Base-by-base conservation (phyloP, 2,329 filamentous ascomycete species). In the Diaporthe aspalathi region DNA sequence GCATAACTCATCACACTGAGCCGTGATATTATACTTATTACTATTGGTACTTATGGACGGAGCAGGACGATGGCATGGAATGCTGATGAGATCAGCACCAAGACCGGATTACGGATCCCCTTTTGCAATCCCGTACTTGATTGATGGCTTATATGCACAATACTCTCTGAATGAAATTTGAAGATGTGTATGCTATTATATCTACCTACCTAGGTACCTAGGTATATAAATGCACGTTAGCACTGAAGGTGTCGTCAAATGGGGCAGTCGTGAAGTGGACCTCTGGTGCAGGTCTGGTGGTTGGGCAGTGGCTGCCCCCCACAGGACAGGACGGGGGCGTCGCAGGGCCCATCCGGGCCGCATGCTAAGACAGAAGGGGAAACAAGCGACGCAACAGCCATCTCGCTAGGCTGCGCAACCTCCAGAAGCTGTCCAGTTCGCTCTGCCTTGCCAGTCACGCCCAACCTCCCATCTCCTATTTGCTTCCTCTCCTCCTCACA, bases 401-500 rank as follows among this genome's bases (percentile, higher is more conserved):
- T 68, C 32, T 68, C 66, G 66, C 66, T 68, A 68, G 38, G 38
- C 29, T 49, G 43, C 53, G 43, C 29, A 49, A 68, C 66, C 66
- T 52, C 63, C 63, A 67, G 60, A 65, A 65, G 60, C 60, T 65
- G 60, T 50, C 71, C 60, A 53, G 29, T 71, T 49, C 29, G 45
- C 57, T 47, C 57, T 70, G 57, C 35, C 52, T 50, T 70, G 68
- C 71, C 50, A 62, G 62, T 62, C 71, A 68, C 52, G 65, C 62
- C 45, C 67, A 43, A 49, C 35, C 49, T 63, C 35, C n/a, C 45
- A 57, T 67, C 67, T 60, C 68, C 67, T 68, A 70, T 66, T 67
- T 70, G 57, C 49, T 56, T 53, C 38, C 53, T 50, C 24, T 45
- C 50, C 66, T 35, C 29, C 29, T 49, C 38, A 57, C n/a, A 43